Evolutionary conservation across 306 rosid genomes (phyloP), one percentile per base, ranked within the genome.

Genomic region (Alnus glutinosa): DNA sequence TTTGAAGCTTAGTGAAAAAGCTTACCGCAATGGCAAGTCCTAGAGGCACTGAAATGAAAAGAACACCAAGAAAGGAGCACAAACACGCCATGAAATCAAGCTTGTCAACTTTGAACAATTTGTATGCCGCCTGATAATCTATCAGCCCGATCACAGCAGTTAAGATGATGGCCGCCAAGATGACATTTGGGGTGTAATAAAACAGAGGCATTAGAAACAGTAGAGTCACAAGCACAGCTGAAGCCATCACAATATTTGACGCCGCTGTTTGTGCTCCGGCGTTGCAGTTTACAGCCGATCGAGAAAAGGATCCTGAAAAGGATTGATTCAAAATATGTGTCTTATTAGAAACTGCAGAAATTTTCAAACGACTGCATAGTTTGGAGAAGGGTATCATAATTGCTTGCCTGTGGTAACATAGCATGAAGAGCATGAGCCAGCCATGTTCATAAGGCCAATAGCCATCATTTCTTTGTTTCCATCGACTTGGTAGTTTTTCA

Each of bases 391-490:
- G 76, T 70, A 69, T 67, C 67, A 74, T 13, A 12, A 7, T 70
- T 82, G 78, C 99, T 67, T 82, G 77, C 99, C 99, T 76, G 99
- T 85, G 18, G 99, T 93, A 32, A 96, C 97, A 83, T 91, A 96
- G 75, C 99, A 93, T 34, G 99, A 93, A 83, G 93, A 89, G 76
- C 94, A 96, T 82, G 91, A 92, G 36, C 99, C 99, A 74, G 94
- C 93, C 5, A 96, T 87, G 90, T 93, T 96, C 99, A 90, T 93
- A n/a, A 96, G 54, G 67, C 98, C 99, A 77, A 96, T 91, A 47
- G 98, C 99, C 89, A 93, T 91, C 99, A 96, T 93, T 88, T 96
- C 99, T 86, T 96, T 96, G 90, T 96, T 96, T 80, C 98, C 99
- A 84, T 96, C 99, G 37, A 93, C 98, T 82, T 96, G 99, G 89